Evolutionary conservation across 805 yeast species (phyloP).

Genomic region (Yamadazyma sp.): DNA sequence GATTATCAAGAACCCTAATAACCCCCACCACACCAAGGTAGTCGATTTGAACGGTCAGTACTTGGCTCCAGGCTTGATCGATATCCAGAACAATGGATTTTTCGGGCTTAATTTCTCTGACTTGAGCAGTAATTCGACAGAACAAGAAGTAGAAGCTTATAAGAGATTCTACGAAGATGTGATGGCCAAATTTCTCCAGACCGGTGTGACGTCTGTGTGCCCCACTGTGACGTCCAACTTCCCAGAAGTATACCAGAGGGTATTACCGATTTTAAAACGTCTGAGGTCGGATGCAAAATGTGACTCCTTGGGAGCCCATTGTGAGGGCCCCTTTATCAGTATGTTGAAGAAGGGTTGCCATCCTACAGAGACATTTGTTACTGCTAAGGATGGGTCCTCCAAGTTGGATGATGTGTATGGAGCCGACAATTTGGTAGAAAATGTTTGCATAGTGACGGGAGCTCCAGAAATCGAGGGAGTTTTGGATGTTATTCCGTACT

Average conservation of each 20-base stretch:
- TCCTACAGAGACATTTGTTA: conserved; percentile 44
- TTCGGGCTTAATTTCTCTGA: conserved; percentile 54
- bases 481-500: conserved; percentile 39
- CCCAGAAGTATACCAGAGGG: conserved; percentile 48
- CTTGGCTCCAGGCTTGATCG: conserved; percentile 56
- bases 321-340: conserved; percentile 60
- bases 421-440: conserved; percentile 27
- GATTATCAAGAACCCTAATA: conserved; percentile 24
- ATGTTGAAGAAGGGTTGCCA: conserved; percentile 51
- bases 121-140: conserved; percentile 29
- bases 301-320: conserved; percentile 57
- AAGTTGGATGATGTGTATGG: conserved; percentile 40
- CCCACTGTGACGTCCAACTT: conserved; percentile 57
- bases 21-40: conserved; percentile 16
- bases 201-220: conserved; percentile 57
- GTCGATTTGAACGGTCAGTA: conserved; percentile 49
- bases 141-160: conserved; percentile 31
- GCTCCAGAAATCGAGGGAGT: conserved; percentile 54
- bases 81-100: conserved; percentile 58
- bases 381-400: conserved; percentile 31
- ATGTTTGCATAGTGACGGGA: conserved; percentile 46
- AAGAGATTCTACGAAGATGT: conserved; percentile 39
- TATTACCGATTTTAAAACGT: conserved; percentile 43
- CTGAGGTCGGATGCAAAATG: conserved; percentile 31
- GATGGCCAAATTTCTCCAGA: conserved; percentile 45